Base-by-base conservation (phyloP, 1,284 basidiomycete genomes). In the Cryptococcus maquisensis region DNA sequence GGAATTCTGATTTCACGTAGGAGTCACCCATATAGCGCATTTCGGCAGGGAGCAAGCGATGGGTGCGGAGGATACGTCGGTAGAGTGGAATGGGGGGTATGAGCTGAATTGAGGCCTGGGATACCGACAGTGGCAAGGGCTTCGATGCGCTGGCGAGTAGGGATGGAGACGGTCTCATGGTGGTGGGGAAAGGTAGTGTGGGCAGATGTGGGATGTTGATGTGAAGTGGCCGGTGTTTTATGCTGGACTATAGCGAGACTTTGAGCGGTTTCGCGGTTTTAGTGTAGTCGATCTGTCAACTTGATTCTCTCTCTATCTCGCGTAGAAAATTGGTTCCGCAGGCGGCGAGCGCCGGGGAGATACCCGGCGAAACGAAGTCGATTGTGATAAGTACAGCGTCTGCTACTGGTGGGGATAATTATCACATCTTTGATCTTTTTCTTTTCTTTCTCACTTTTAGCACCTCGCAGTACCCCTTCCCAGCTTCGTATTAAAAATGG, bases 1-100 rank as follows among this genome's bases (percentile, higher is more conserved):
- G 84, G 72, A 95, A 96, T 73, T 97, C 92, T 61, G 86, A 83
- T 78, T 90, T 95, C 54, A 95, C 82, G 69, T 95, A 96, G 37
- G 82, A 81, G 72, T 97, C 92, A 32, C 93, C 92, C 56, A 95
- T 79, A 38, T 82, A 84, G 18, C 90, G 82, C 87, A 95, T 90
- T 60, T 93, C 91, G 8, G 68, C 55, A 0, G 90, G 86, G 3
- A 96, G 79, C 53, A 74, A 73, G 39, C 87, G 81, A 67, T 96
- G 93, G 1, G 85, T 84, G 13, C 92, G 83, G 24, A 96, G 78
- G 26, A 97, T 79, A 47, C 84, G 79, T 43, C 91, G 84, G 72
- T 88, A 93, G 24, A 96, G 78, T 18, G 32, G 86, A 63, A 88
- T 81, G 23, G 91, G 90, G 15, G 90, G 89, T 10, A 92, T 81